Percentiles rank a stretch among this genome's conserved stretches.
These are phyloP conservation scores for Phtheirospermum japonicum DNA, from an alignment of 257 asterid species.

Conservation along the genomic window DNA sequence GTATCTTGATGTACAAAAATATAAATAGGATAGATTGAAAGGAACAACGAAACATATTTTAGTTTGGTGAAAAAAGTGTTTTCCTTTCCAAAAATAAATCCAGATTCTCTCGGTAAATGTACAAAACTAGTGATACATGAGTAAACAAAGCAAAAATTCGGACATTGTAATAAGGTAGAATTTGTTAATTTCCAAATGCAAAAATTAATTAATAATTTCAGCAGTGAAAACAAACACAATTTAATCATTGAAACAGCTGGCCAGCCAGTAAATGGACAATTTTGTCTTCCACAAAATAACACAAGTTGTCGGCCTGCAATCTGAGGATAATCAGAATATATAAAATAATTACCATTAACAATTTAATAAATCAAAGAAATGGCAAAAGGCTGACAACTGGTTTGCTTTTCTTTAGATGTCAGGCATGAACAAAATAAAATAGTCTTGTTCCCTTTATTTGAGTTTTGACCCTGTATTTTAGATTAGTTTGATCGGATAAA, in stretches of 20 bases:
- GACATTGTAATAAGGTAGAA: too few species aligned
- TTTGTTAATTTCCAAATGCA: neutral
- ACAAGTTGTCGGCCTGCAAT: constrained; percentile 21
- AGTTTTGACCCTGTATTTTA: neutral
- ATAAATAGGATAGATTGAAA: too few species aligned
- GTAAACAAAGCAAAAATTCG: too few species aligned
- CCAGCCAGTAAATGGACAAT: neutral
- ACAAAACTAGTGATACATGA: too few species aligned
- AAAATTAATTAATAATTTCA: neutral
- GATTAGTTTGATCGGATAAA: neutral
- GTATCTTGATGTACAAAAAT: too few species aligned
- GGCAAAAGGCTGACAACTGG: constrained; percentile 12
- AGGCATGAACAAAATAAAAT: neutral
- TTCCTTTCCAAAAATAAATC: too few species aligned
- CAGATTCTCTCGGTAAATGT: too few species aligned
- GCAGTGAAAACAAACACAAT: neutral
- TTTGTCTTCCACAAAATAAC: neutral
- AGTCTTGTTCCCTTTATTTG: neutral
- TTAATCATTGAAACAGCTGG: constrained; percentile 18
- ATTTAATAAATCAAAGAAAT: neutral
- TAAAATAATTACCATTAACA: neutral
- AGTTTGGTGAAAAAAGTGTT: too few species aligned
- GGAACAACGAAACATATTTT: too few species aligned
- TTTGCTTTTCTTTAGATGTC: neutral
- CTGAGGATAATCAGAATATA: neutral